These are phyloP conservation scores for Didymella glomerata DNA, from an alignment of 2,329 filamentous ascomycete genomes.

Conservation along the genomic window DNA sequence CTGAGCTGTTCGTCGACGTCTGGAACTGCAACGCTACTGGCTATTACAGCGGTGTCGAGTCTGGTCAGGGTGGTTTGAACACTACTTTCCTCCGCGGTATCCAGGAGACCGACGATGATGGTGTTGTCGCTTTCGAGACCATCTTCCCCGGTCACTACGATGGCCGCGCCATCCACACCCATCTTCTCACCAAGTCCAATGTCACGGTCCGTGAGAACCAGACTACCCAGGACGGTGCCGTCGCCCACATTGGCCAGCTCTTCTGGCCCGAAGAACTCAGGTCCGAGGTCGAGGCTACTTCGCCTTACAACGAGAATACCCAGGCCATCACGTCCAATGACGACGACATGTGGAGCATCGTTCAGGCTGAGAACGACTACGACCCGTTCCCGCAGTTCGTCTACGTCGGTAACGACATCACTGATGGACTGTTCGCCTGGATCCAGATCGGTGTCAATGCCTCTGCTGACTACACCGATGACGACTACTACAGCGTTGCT, in stretches of 20 bases:
- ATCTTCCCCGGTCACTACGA: constrained; percentile 56
- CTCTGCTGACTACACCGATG: constrained; percentile 30
- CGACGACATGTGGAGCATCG: constrained; percentile 40
- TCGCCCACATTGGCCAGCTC: constrained; percentile 56
- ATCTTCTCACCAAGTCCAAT: constrained; percentile 51
- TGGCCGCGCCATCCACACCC: constrained; percentile 39
- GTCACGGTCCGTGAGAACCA: constrained; percentile 48
- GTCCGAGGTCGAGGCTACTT: constrained; percentile 48
- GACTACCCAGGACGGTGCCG: constrained; percentile 52
- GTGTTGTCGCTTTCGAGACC: constrained; percentile 59
- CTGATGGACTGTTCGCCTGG: constrained; percentile 40
- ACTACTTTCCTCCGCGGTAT: constrained; percentile 58
- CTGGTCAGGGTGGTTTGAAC: constrained; percentile 46
- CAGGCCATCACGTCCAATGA: constrained; percentile 30
- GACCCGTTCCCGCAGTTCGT: constrained; percentile 39
- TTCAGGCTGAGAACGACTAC: constrained; percentile 33
- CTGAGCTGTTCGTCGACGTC: constrained; percentile 59
- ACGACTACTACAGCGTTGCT: constrained; percentile 32
- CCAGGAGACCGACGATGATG: constrained; percentile 57
- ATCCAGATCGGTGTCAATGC: constrained; percentile 37
- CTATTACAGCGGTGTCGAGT: constrained; percentile 56
- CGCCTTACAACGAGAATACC: constrained; percentile 52
- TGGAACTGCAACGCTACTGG: constrained; percentile 55
- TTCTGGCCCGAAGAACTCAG: constrained; percentile 55
- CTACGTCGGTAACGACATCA: constrained; percentile 31